Conservation (phyloP, 306 rosid genomes). For the Castanea mollissima region DNA sequence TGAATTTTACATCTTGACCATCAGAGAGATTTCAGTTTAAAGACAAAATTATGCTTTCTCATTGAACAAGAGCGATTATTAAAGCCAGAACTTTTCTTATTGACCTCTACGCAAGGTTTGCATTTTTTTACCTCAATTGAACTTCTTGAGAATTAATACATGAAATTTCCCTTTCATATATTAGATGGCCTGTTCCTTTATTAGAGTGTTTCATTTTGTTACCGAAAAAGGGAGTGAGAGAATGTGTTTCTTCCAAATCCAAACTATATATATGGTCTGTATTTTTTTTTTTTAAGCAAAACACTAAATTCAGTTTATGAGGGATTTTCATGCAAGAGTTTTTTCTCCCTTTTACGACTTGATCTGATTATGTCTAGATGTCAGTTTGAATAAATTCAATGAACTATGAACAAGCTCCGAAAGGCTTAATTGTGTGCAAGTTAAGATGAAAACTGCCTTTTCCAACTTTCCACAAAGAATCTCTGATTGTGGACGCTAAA, state of each 20-base stretch:
- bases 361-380: no score
- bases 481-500: background rate
- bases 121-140: background rate
- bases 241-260: no score
- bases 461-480: constrained; percentile 1
- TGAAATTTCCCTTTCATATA: background rate
- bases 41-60: background rate
- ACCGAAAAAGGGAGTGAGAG: no score
- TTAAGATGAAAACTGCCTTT: constrained; percentile 7
- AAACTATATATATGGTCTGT: no score
- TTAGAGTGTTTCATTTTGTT: background rate
- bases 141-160: background rate
- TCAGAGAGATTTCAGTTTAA: background rate
- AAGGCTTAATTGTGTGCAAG: background rate
- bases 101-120: background rate
- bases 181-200: background rate
- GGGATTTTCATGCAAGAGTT: background rate
- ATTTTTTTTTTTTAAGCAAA: background rate
- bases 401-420: background rate
- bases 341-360: no score
- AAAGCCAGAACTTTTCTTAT: background rate
- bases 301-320: no score
- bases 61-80: background rate
- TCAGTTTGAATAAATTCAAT: background rate
- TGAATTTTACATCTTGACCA: background rate